A percentile compares a stretch with the other conserved stretches of the same genome.
Evolutionary conservation across 2,329 filamentous ascomycete genomes (phyloP).

Genomic region (Rutstroemia sydowiana): DNA sequence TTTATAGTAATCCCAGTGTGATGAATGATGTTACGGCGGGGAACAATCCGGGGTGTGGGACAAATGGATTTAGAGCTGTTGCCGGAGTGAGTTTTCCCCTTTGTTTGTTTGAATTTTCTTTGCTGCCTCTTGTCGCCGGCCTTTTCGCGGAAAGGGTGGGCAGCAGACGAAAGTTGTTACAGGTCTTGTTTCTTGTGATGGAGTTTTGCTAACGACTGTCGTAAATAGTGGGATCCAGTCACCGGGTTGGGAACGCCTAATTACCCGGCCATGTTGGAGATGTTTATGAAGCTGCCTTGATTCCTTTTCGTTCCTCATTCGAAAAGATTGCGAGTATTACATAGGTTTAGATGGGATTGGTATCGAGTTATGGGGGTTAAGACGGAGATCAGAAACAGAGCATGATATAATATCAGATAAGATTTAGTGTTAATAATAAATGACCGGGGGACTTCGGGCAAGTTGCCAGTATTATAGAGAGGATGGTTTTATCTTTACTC

Average conservation of each 20-base stretch:
- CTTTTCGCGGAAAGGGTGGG: too few species aligned
- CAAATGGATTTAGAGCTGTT: slow-evolving; percentile 27
- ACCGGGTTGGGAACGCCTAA: slow-evolving; percentile 43
- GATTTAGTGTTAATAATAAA: too few species aligned
- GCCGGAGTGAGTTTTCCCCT: not conserved
- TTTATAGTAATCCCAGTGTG: slow-evolving; percentile 17
- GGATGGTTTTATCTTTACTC: too few species aligned
- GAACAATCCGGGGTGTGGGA: slow-evolving; percentile 20
- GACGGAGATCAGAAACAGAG: too few species aligned
- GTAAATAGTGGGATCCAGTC: slow-evolving; percentile 29
- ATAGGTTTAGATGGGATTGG: too few species aligned
- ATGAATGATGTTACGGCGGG: slow-evolving; percentile 29
- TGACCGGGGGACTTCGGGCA: too few species aligned
- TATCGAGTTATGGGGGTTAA: too few species aligned
- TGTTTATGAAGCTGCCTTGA: slow-evolving; percentile 14
- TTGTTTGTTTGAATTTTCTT: not conserved
- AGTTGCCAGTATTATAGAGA: too few species aligned
- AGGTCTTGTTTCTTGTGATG: not conserved
- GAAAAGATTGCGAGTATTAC: too few species aligned
- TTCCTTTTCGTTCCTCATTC: not conserved
- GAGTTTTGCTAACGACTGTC: not conserved
- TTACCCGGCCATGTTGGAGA: slow-evolving; percentile 34
- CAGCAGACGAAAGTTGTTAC: too few species aligned
- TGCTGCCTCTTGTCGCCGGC: not conserved
- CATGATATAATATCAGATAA: too few species aligned